These are phyloP conservation scores for Halteria grandinella DNA, from an alignment of 73 alveolate species.

Conservation along the genomic window DNA sequence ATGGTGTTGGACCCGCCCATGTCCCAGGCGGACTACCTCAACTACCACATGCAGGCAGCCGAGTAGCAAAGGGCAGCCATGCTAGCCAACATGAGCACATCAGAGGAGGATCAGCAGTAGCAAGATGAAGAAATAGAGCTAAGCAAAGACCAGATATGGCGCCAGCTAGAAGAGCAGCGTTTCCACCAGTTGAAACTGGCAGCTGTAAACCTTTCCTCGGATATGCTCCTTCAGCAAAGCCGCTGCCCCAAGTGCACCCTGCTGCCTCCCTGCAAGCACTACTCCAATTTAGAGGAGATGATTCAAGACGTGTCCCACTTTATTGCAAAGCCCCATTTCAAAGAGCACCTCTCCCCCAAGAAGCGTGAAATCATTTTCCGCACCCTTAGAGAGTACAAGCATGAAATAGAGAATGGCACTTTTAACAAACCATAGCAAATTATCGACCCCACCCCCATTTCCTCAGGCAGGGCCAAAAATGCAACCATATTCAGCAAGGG, in stretches of 20 bases:
- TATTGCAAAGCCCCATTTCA: not conserved
- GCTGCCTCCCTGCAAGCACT: constrained; percentile 73
- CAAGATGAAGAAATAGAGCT: too few species aligned
- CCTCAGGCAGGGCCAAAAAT: not conserved
- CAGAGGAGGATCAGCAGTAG: too few species aligned
- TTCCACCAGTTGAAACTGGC: constrained; percentile 45
- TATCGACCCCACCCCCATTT: too few species aligned
- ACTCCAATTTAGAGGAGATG: constrained; percentile 35
- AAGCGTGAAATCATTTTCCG: constrained; percentile 4
- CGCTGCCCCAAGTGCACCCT: constrained; percentile 74
- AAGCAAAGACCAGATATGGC: constrained; percentile 43
- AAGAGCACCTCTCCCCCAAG: constrained; percentile 5
- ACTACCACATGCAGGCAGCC: too few species aligned
- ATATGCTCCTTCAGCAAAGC: constrained; percentile 36
- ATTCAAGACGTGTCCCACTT: constrained; percentile 10
- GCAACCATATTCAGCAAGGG: not conserved
- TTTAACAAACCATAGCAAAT: too few species aligned
- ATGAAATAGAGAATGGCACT: too few species aligned
- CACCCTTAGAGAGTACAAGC: constrained; percentile 11
- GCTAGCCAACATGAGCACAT: too few species aligned
- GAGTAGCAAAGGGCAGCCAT: too few species aligned
- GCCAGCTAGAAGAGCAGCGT: constrained; percentile 22
- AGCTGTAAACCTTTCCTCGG: constrained; percentile 46
- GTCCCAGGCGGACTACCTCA: too few species aligned
- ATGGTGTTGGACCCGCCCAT: too few species aligned